Percentiles rank a stretch among this genome's conserved stretches.
Conservation (phyloP, 2,329 filamentous ascomycete species). For the Didymosphaeria variabile region DNA sequence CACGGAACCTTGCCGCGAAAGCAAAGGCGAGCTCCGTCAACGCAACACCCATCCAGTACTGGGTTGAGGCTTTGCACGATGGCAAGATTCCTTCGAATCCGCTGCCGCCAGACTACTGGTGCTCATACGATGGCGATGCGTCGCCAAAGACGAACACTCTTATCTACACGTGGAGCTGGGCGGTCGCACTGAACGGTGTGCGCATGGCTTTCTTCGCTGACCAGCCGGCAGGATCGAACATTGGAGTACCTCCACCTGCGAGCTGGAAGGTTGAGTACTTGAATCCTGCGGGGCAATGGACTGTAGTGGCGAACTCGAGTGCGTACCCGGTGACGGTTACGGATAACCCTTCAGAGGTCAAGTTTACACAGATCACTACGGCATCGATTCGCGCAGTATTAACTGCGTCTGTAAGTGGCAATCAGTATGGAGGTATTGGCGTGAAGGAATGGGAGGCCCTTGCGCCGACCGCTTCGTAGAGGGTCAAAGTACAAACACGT, state of each 20-base stretch:
- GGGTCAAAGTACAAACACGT: background rate
- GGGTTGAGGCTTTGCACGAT: conserved; percentile 49
- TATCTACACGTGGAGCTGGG: conserved; percentile 42
- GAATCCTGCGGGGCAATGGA: conserved; percentile 13
- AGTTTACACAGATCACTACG: conserved; percentile 52
- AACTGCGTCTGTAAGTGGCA: conserved; percentile 16
- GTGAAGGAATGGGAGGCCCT: conserved; percentile 26
- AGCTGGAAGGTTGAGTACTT: conserved; percentile 25
- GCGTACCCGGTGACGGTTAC: conserved; percentile 37
- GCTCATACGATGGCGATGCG: conserved; percentile 42
- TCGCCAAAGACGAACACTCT: conserved; percentile 44
- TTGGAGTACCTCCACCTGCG: conserved; percentile 24
- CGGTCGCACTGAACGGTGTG: conserved; percentile 35
- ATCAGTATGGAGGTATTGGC: conserved; percentile 19
- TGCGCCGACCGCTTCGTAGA: conserved; percentile 14
- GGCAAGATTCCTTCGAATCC: conserved; percentile 41
- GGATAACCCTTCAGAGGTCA: conserved; percentile 38
- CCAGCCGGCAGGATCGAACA: conserved; percentile 20
- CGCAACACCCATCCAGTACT: conserved; percentile 51
- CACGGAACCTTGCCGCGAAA: conserved; percentile 46
- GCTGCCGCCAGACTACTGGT: conserved; percentile 52
- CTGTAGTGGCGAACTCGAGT: conserved; percentile 28
- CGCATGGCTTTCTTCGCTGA: conserved; percentile 26
- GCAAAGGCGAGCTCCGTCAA: conserved; percentile 30
- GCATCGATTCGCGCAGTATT: conserved; percentile 16